phyloP scores from a whole-genome alignment of 192 early-diverging fungal genomes.

The Rhizophlyctis rosea region DNA sequence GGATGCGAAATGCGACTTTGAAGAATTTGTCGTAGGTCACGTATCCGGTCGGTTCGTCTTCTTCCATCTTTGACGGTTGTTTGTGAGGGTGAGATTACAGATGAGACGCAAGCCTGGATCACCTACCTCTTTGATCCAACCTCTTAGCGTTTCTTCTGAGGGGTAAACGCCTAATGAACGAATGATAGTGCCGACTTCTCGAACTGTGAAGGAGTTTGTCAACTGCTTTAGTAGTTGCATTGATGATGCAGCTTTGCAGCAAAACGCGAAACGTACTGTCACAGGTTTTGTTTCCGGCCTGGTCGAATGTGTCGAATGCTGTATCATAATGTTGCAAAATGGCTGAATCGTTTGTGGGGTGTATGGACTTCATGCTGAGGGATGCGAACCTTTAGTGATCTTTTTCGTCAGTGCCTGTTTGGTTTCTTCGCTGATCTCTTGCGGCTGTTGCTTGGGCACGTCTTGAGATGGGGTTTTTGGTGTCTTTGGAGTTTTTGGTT shows the following conservation, averaged over 20 bases:
- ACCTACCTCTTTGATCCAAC: constrained; percentile 46
- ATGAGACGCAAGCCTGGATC: not conserved
- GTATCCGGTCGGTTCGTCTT: constrained; percentile 48
- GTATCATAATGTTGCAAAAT: not conserved
- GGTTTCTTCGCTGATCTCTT: constrained; percentile 17
- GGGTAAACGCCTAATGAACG: constrained; percentile 48
- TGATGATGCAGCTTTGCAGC: not conserved
- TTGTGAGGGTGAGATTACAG: not conserved
- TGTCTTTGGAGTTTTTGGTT: no score
- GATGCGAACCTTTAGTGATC: constrained; percentile 20
- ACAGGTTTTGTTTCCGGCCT: constrained; percentile 43
- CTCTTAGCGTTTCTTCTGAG: constrained; percentile 42
- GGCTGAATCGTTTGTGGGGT: no score
- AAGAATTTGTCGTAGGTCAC: constrained; percentile 37
- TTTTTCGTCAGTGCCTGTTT: constrained; percentile 13
- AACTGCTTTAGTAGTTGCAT: no score
- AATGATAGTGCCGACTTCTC: constrained; percentile 53
- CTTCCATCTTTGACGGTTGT: constrained; percentile 42
- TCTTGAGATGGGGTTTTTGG: constrained; percentile 18
- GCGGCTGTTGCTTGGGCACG: constrained; percentile 6
- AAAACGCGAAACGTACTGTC: constrained; percentile 22
- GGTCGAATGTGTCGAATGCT: constrained; percentile 53
- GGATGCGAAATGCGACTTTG: constrained; percentile 27
- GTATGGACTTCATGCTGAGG: not conserved
- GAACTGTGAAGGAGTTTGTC: constrained; percentile 12